Conservation (phyloP, 179 eudicot genomes). For the Camellia oleifera region DNA sequence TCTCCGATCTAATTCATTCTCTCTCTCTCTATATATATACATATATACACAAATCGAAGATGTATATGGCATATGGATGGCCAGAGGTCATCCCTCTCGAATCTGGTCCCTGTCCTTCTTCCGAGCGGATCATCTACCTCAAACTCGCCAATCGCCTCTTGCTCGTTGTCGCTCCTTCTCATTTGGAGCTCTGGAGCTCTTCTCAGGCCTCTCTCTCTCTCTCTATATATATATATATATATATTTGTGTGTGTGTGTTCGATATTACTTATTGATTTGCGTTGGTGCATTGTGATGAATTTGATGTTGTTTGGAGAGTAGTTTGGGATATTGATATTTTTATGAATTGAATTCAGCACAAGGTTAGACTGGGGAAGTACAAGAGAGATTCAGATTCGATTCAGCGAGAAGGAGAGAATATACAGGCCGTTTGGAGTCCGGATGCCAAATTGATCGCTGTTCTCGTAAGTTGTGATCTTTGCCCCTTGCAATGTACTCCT, state of each 20-base stretch:
- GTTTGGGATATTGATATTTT: neutral
- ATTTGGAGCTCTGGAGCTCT: slow-evolving; percentile 59
- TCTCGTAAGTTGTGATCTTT: slow-evolving; percentile 55
- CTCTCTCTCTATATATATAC: neutral
- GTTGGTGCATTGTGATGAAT: slow-evolving; percentile 1
- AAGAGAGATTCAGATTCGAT: slow-evolving; percentile 74
- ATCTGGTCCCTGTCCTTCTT: slow-evolving; percentile 45
- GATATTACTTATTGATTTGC: neutral
- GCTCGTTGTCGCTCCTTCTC: slow-evolving; percentile 82
- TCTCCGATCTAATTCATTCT: slow-evolving; percentile 6
- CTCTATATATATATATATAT: neutral
- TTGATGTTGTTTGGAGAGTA: neutral
- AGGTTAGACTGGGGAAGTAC: slow-evolving; percentile 81
- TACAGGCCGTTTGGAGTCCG: slow-evolving; percentile 92
- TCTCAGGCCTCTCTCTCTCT: slow-evolving; percentile 46
- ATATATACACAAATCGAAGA: slow-evolving; percentile 31
- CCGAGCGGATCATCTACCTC: slow-evolving; percentile 63
- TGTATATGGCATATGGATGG: slow-evolving; percentile 99
- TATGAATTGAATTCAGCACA: slow-evolving; percentile 55
- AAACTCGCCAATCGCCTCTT: slow-evolving; percentile 60
- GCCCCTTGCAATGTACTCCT: neutral
- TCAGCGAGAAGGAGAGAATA: slow-evolving; percentile 80
- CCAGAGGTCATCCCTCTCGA: slow-evolving; percentile 93
- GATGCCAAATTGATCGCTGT: slow-evolving; percentile 78
- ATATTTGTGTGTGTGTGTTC: neutral